Conservation (phyloP, 768 basidiomycete species). For the Auricularia heimuer region DNA sequence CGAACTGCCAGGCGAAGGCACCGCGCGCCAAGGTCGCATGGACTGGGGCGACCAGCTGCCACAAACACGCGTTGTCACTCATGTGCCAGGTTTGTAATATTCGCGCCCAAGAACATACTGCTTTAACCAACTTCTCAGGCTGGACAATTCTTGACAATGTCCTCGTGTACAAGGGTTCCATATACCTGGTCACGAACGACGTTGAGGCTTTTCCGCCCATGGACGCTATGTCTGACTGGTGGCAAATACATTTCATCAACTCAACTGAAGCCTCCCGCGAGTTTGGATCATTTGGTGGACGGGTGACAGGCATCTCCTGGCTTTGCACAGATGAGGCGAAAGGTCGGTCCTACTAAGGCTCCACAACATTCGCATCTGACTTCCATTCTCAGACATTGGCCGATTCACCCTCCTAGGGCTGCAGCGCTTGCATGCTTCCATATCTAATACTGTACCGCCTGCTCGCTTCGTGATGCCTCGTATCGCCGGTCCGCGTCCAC, state of each 20-base stretch:
- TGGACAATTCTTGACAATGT: conserved; percentile 78
- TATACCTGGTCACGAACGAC: conserved; percentile 67
- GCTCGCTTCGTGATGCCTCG: not conserved
- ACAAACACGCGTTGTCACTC: conserved; percentile 44
- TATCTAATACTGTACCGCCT: not conserved
- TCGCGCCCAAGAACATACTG: too few species aligned
- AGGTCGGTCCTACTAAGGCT: not conserved
- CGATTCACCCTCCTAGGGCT: not conserved
- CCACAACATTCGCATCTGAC: not conserved
- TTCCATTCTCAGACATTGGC: not conserved
- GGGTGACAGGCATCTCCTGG: not conserved
- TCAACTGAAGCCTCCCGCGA: not conserved
- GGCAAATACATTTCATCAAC: not conserved
- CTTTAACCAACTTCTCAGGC: conserved; percentile 33
- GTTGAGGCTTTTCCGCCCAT: conserved; percentile 50
- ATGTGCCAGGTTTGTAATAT: conserved; percentile 47
- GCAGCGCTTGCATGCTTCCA: not conserved
- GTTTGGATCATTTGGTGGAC: not conserved
- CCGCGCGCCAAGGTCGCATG: conserved; percentile 43
- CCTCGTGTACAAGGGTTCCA: conserved; percentile 59
- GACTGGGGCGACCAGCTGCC: conserved; percentile 51
- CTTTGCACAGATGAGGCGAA: not conserved
- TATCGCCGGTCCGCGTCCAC: conserved; percentile 32
- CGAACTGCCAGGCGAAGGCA: conserved; percentile 9
- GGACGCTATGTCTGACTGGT: conserved; percentile 29